phyloP scores from a whole-genome alignment of 2,329 filamentous ascomycete species.

The Fusarium annulatum region DNA sequence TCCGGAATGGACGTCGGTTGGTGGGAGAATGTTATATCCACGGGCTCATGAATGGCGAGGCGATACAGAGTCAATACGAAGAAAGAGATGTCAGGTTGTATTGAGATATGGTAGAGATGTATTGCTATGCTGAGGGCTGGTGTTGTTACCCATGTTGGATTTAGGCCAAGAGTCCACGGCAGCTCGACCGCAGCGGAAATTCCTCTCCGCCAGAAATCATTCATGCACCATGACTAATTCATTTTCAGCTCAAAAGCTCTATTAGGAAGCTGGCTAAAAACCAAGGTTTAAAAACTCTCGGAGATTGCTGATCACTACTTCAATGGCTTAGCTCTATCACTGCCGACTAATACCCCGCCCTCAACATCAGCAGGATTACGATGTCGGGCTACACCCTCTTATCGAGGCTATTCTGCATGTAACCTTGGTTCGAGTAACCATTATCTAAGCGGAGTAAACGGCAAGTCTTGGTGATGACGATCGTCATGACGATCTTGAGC shows the following conservation, averaged over 20 bases:
- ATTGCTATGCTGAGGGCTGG: no score
- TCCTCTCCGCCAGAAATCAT: not conserved
- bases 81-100: not conserved
- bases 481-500: not conserved
- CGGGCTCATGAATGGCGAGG: not conserved
- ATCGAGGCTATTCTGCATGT: not conserved
- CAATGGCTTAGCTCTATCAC: conserved; percentile 5
- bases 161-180: no score
- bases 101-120: not conserved
- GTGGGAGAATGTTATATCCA: not conserved
- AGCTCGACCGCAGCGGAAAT: no score
- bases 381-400: not conserved
- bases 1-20: not conserved
- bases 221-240: not conserved
- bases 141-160: no score
- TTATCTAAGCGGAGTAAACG: not conserved
- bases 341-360: conserved; percentile 11
- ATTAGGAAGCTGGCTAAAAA: conserved; percentile 29
- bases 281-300: not conserved
- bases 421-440: not conserved
- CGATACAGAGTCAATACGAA: not conserved
- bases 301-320: conserved; percentile 24
- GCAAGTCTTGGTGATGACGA: not conserved
- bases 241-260: not conserved
- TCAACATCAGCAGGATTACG: not conserved